Evolutionary conservation across 2,329 filamentous ascomycete genomes (phyloP).

Genomic region (Neofusicoccum ribis): DNA sequence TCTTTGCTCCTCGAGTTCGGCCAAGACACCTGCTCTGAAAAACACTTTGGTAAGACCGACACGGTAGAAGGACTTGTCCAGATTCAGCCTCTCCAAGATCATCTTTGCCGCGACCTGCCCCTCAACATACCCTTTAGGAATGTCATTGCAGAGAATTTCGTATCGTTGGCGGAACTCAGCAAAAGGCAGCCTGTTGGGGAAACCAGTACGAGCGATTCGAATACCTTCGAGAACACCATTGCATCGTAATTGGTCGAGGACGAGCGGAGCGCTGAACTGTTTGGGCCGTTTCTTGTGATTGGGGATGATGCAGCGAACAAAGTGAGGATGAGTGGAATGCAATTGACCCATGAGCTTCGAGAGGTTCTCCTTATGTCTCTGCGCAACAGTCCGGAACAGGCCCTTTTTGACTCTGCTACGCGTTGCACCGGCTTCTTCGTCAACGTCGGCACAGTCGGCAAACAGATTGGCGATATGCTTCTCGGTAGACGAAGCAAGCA

Average conservation of each 20-base stretch:
- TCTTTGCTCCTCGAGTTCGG: conserved; percentile 93
- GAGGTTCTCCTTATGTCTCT: conserved; percentile 97
- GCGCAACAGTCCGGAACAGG: conserved; percentile 92
- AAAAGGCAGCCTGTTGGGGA: conserved; percentile 90
- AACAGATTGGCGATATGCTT: conserved; percentile 84
- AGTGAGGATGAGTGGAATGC: conserved; percentile 95
- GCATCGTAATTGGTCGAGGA: conserved; percentile 94
- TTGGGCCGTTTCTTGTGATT: conserved; percentile 98
- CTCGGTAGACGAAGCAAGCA: conserved; percentile 80
- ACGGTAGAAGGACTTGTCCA: conserved; percentile 85
- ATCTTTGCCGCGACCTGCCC: conserved; percentile 81
- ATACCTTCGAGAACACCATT: conserved; percentile 99
- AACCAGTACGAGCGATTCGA: conserved; percentile 92
- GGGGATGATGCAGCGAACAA: conserved; percentile 94
- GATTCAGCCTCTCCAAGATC: conserved; percentile 84
- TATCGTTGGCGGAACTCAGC: conserved; percentile 94
- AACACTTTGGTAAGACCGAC: conserved; percentile 97
- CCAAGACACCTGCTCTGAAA: conserved; percentile 92
- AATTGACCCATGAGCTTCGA: conserved; percentile 93
- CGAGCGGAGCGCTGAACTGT: conserved; percentile 85
- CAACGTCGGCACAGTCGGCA: conserved; percentile 78
- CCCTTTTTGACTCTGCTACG: conserved; percentile 92
- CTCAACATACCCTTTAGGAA: conserved; percentile 89
- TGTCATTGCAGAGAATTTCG: conserved; percentile 82
- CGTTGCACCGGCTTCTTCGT: conserved; percentile 69